Base-by-base conservation (phyloP, 805 yeast genomes). In the Candida corydali region DNA sequence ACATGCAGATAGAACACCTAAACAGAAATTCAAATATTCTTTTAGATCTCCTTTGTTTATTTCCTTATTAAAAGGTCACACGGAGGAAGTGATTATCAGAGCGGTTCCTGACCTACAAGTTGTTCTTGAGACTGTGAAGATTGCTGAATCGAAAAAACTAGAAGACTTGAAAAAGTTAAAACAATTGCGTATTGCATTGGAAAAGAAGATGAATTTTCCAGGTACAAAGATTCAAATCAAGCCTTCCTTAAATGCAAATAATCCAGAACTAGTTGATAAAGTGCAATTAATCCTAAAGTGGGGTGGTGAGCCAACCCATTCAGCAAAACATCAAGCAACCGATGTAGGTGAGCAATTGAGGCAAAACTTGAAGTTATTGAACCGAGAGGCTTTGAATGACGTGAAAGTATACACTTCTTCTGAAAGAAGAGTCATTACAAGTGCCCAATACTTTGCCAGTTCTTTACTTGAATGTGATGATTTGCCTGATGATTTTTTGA, bases 231-330 rank as follows among this genome's bases (percentile, higher is more conserved):
- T 93, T 43, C 99, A 93, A 63, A 65, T 93, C 50, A 93, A 93
- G 57, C 99, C 99, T 0, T 80, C 91, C 3, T 54, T 89, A 38
- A 73, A 75, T 49, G 63, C 69, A 10, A 80, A 76, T 26, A 72
- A 69, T 40, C 63, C 68, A 3, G 80, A 75, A 25, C 79, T 81
- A 23, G 93, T 93, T 15, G 97, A 91, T 46, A 93, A 93, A 56
- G 97, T 91, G 17, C 98, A 93, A 60, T 80, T 93, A 44, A 94
- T 93, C 43, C 69, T 93, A 50, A 93, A 93, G 58, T 93, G 98
- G 98, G 98, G 98, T 50, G 99, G 99, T 45, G 99, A 93, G 60
- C 97, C 98, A 5, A 93, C 99, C 1, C 99, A 93, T 59, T 88
- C 97, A 8, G 97, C 98, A 2, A 76, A 82, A 44, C 85, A 87